A percentile compares a stretch with the other conserved stretches of the same genome.
Conservation (phyloP, 257 asterid genomes). For the Buddleja alternifolia region DNA sequence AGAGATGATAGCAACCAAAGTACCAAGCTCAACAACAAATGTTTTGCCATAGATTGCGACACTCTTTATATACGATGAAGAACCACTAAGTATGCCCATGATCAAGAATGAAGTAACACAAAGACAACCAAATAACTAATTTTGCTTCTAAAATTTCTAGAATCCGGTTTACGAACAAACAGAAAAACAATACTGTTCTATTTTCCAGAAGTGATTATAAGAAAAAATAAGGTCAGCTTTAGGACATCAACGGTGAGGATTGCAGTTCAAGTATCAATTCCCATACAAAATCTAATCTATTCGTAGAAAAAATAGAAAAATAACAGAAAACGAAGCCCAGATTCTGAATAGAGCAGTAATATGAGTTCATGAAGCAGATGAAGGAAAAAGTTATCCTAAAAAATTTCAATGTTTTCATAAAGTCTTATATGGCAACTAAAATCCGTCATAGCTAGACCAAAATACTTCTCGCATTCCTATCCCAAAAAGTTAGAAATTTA, state of each 20-base stretch:
- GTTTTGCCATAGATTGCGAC: too few relatives aligned
- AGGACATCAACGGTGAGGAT: background rate
- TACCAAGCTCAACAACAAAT: too few relatives aligned
- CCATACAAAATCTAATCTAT: background rate
- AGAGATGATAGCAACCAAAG: too few relatives aligned
- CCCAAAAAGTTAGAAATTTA: conserved; percentile 16
- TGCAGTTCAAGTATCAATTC: background rate
- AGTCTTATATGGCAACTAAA: background rate
- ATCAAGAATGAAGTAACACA: too few relatives aligned
- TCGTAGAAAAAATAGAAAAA: background rate
- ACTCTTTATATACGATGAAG: too few relatives aligned
- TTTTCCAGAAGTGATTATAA: background rate
- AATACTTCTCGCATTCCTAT: conserved; percentile 2
- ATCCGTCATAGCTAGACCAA: background rate
- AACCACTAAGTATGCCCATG: too few relatives aligned
- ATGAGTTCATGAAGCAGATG: background rate
- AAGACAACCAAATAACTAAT: background rate
- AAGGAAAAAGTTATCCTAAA: background rate
- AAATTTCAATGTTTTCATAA: background rate
- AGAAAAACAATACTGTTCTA: too few relatives aligned
- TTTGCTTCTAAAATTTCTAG: background rate
- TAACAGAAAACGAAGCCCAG: background rate
- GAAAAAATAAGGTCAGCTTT: background rate
- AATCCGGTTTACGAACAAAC: background rate
- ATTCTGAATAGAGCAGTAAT: background rate